phyloP scores from a whole-genome alignment of 1,284 basidiomycete genomes.

The Veloboletus limbatus region DNA sequence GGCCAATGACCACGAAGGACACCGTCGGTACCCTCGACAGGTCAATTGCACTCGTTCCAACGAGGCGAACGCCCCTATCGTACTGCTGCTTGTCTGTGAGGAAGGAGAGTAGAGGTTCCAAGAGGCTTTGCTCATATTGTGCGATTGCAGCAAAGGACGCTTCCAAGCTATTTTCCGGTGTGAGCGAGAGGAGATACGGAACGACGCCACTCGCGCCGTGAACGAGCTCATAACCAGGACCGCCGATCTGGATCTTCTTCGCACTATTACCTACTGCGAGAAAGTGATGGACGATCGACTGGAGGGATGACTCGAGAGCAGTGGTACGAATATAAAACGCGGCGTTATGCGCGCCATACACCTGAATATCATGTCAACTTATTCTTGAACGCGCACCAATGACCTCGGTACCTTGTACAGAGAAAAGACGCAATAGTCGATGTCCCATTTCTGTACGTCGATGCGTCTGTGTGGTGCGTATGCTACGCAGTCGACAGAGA shows the following conservation, averaged over 20 bases:
- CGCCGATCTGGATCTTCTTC: conserved; percentile 69
- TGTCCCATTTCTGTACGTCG: conserved; percentile 71
- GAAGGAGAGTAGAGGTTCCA: conserved; percentile 42
- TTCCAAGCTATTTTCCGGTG: conserved; percentile 43
- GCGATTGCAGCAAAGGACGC: conserved; percentile 47
- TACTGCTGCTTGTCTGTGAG: conserved; percentile 40
- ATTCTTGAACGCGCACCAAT: neutral
- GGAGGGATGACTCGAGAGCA: conserved; percentile 47
- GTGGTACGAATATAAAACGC: conserved; percentile 57
- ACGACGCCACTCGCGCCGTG: conserved; percentile 59
- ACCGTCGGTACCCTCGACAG: conserved; percentile 64
- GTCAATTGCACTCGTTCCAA: conserved; percentile 54
- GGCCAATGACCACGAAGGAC: conserved; percentile 65
- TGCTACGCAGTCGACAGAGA: conserved; percentile 75
- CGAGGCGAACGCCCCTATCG: conserved; percentile 59
- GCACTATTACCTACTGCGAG: conserved; percentile 45
- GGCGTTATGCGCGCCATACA: conserved; percentile 74
- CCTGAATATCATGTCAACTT: conserved; percentile 38
- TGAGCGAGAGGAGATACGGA: conserved; percentile 62
- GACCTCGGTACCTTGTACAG: conserved; percentile 67
- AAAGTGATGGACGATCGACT: conserved; percentile 71
- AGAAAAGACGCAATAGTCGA: conserved; percentile 71
- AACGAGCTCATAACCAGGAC: conserved; percentile 70
- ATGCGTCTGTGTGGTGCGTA: conserved; percentile 73
- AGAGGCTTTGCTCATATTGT: conserved; percentile 44